Conservation (phyloP, 768 basidiomycete genomes). For the Neoboletus brunneissimus region DNA sequence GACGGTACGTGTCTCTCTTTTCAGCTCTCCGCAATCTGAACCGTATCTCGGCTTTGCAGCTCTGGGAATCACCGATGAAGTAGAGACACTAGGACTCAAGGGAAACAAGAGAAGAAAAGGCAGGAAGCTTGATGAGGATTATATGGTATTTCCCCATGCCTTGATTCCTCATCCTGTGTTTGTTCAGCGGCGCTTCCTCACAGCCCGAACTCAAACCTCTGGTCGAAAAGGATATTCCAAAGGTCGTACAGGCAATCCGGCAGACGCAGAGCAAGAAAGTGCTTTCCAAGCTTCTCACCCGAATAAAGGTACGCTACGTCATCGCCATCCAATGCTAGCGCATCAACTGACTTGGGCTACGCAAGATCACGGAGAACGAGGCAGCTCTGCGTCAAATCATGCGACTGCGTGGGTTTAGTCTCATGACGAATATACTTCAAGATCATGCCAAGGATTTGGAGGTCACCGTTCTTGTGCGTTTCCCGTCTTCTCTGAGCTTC, state of each 20-base stretch:
- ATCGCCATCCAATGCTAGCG: not conserved
- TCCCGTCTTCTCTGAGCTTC: not conserved
- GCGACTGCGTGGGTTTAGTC: constrained; percentile 88
- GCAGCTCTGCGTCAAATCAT: constrained; percentile 79
- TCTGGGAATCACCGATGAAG: constrained; percentile 91
- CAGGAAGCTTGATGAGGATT: constrained; percentile 94
- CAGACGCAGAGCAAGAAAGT: constrained; percentile 85
- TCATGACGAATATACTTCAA: constrained; percentile 86
- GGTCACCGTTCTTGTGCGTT: constrained; percentile 63
- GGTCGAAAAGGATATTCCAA: constrained; percentile 76
- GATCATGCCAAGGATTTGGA: constrained; percentile 73
- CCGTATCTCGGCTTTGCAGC: constrained; percentile 43
- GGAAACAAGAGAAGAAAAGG: constrained; percentile 87
- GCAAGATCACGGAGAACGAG: constrained; percentile 81
- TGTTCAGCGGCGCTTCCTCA: not conserved
- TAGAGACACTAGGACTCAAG: constrained; percentile 78
- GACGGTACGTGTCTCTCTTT: constrained; percentile 55
- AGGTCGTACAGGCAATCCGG: constrained; percentile 86
- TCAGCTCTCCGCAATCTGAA: not conserved
- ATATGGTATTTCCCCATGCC: constrained; percentile 51
- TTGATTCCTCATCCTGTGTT: not conserved
- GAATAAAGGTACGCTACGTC: constrained; percentile 64
- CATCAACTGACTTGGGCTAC: not conserved
- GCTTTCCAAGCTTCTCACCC: constrained; percentile 75
- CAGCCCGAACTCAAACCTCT: constrained; percentile 81